Evolutionary conservation across 2,329 filamentous ascomycete species (phyloP), one percentile per base, ranked within the genome.

Genomic region (Aspergillus fischeri): DNA sequence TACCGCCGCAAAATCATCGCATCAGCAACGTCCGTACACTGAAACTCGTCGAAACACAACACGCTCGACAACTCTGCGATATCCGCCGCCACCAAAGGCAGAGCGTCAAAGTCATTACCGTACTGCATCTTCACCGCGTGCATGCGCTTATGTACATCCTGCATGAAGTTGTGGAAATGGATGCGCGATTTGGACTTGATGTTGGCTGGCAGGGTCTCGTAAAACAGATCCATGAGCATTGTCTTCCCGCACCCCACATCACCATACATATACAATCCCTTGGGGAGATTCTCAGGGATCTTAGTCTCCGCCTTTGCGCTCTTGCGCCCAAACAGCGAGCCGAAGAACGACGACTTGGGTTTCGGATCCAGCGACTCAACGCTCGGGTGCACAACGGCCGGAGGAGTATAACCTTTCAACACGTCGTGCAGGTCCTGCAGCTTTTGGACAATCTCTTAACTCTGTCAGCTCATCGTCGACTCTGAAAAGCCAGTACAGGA

Each of bases 131-230:
- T 97, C 76, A 96, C 87, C 70, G 86, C 86, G 78, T 97, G 94
- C 67, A 97, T 79, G 59, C 93, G 84, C 73, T 88, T 91, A 77
- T 99, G 94, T 51, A 97, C 89, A 73, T 96, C 90, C 75, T 97
- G 94, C 94, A 99, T 99, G 80, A 99, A 99, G 74, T 96, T 96
- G 80, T 97, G 92, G 76, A 99, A 99, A 78, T 99, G 94, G 69
- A 99, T 97, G 50, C 94, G 84, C 49, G 88, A 95, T 78, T 96
- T 97, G 32, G 86, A 85, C 56, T 81, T 83, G 63, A 97, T 92
- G 58, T 88, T 88, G 17, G 79, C 73, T 0, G 94, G 94, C 24
- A 97, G 79, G 0, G 93, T 97, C 63, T 97, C 92, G 78, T 92
- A 96, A 75, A 97, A 97, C 51, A 99, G 80, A 72, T 99, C 93